phyloP scores from a whole-genome alignment of 257 asterid genomes.

The Solanum sitiens region DNA sequence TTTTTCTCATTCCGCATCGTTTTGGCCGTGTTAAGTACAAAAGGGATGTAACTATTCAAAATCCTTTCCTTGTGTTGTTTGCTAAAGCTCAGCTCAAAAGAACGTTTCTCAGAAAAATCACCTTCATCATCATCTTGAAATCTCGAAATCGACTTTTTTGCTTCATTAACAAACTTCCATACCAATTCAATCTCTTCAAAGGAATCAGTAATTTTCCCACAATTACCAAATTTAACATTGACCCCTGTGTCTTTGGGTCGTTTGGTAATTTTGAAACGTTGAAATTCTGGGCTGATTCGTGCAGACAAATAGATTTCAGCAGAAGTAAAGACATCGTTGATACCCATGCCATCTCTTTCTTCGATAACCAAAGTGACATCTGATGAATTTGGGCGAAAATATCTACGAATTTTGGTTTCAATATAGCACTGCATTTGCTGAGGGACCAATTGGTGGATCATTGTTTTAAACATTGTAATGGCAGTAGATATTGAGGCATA shows the following conservation, averaged over 20 bases:
- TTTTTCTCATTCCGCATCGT: conserved; percentile 22
- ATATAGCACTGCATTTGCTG: conserved; percentile 28
- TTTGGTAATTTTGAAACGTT: conserved; percentile 46
- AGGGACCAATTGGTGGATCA: conserved; percentile 52
- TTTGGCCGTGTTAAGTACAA: conserved; percentile 26
- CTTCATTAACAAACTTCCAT: conserved; percentile 41
- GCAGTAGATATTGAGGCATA: conserved; percentile 57
- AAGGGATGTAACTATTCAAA: conserved; percentile 39
- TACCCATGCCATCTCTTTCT: conserved; percentile 47
- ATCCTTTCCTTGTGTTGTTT: conserved; percentile 27
- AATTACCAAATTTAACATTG: conserved; percentile 29
- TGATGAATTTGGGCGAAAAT: conserved; percentile 10
- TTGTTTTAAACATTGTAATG: conserved; percentile 40
- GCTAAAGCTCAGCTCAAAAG: conserved; percentile 46
- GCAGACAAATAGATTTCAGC: conserved; percentile 52
- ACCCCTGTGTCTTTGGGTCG: conserved; percentile 25
- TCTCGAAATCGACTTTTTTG: conserved; percentile 6
- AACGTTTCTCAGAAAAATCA: conserved; percentile 16
- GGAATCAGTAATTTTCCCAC: conserved; percentile 32
- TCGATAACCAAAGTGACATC: conserved; percentile 31
- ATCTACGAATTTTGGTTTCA: conserved; percentile 11
- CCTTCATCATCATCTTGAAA: conserved; percentile 7
- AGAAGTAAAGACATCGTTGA: conserved; percentile 40
- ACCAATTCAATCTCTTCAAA: conserved; percentile 27
- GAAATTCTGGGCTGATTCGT: conserved; percentile 26